Evolutionary conservation across 2,329 filamentous ascomycete species (phyloP).

Genomic region (Xylariaceae sp.): DNA sequence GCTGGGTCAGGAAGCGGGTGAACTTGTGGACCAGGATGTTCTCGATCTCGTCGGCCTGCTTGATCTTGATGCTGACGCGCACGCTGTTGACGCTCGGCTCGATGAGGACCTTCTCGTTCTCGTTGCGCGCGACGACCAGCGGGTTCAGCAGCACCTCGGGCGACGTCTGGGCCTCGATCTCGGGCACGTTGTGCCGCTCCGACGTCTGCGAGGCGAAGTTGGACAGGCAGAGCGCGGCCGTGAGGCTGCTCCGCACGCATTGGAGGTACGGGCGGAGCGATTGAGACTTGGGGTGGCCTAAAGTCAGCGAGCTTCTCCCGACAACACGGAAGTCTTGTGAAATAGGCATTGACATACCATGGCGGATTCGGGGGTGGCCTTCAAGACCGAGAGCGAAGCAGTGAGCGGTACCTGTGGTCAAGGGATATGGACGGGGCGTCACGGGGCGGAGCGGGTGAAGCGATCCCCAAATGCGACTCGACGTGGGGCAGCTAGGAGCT

Average conservation of each 20-base stretch:
- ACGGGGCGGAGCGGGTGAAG: constrained; percentile 10
- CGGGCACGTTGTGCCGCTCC: constrained; percentile 95
- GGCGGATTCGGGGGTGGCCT: constrained; percentile 5
- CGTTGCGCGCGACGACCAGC: constrained; percentile 84
- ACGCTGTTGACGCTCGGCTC: constrained; percentile 97
- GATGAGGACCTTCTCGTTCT: constrained; percentile 93
- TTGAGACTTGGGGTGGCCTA: constrained; percentile 60
- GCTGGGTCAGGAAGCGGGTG: constrained; percentile 89
- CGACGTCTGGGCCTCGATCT: constrained; percentile 87
- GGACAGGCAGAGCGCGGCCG: constrained; percentile 83
- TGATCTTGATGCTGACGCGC: constrained; percentile 96
- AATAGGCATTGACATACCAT: constrained; percentile 14
- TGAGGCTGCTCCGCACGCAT: constrained; percentile 90
- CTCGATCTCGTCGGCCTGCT: constrained; percentile 98
- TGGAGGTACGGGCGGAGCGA: constrained; percentile 93
- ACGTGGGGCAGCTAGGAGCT: constrained; percentile 16
- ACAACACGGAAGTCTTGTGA: too few species aligned
- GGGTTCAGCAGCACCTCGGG: constrained; percentile 92
- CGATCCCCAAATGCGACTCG: constrained; percentile 8
- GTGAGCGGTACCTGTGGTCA: constrained; percentile 3
- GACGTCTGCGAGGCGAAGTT: constrained; percentile 97
- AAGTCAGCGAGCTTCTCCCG: background rate
- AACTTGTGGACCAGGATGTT: constrained; percentile 98
- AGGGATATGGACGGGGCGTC: too few species aligned
- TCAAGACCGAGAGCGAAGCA: constrained; percentile 4